These are phyloP conservation scores for Chrysoporthe cubensis DNA, from an alignment of 2,329 filamentous ascomycete genomes.

Conservation along the genomic window DNA sequence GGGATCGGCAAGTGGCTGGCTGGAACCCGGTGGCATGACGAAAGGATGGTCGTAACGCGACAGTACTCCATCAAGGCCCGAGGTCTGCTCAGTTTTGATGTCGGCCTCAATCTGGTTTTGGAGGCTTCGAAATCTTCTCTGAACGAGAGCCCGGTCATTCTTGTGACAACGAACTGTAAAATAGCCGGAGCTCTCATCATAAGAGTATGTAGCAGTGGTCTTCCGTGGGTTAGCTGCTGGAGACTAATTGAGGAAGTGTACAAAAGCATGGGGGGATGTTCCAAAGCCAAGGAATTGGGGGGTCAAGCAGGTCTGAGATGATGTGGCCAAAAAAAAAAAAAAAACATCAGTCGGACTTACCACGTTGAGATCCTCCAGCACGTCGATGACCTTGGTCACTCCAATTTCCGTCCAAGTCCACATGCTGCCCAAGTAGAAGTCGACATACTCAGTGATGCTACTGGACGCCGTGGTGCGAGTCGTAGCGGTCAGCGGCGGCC, in stretches of 20 bases:
- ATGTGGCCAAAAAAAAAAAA: no score
- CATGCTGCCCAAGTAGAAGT: conserved; percentile 35
- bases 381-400: conserved; percentile 31
- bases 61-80: neutral
- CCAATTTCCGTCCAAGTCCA: conserved; percentile 35
- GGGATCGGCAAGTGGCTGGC: neutral
- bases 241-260: neutral
- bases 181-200: conserved; percentile 27
- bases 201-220: conserved; percentile 32
- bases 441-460: neutral
- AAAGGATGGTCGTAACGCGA: neutral
- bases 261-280: neutral
- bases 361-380: conserved; percentile 26
- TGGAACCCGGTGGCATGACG: neutral
- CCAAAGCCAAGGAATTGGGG: neutral
- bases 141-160: conserved; percentile 16
- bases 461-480: neutral
- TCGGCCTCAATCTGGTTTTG: conserved; percentile 43
- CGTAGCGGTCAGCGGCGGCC: neutral
- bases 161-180: conserved; percentile 20
- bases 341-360: conserved; percentile 21
- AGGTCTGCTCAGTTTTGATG: neutral
- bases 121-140: conserved; percentile 9
- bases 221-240: conserved; percentile 16
- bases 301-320: neutral